Conservation (phyloP, 176 grass and related monocot species). For the Dendrocalamus sinicus region DNA sequence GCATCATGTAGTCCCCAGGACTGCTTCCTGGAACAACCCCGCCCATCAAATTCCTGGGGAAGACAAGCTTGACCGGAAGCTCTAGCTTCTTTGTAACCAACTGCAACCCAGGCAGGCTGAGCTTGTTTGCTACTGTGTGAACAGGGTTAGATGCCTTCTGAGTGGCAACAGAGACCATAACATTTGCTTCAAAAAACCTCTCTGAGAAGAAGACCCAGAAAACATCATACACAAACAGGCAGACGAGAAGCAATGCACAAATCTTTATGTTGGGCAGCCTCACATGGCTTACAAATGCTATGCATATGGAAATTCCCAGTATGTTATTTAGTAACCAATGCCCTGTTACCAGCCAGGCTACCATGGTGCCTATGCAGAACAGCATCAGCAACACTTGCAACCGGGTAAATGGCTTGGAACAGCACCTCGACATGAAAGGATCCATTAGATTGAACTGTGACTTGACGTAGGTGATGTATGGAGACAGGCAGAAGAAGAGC, state of each 20-base stretch:
- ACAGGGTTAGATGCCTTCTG: slow-evolving; percentile 98
- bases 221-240: slow-evolving; percentile 93
- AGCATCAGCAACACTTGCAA: slow-evolving; percentile 64
- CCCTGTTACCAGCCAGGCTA: slow-evolving; percentile 81
- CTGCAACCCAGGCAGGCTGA: slow-evolving; percentile 87
- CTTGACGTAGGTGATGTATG: slow-evolving; percentile 60
- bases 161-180: slow-evolving; percentile 98
- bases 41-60: slow-evolving; percentile 93
- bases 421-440: slow-evolving; percentile 78
- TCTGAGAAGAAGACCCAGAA: slow-evolving; percentile 99
- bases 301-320: slow-evolving; percentile 87
- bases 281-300: slow-evolving; percentile 96
- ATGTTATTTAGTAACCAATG: slow-evolving; percentile 95
- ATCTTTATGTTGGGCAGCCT: slow-evolving; percentile 97
- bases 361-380: slow-evolving; percentile 63
- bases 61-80: slow-evolving; percentile 94
- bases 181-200: slow-evolving; percentile 95
- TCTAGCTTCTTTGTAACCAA: slow-evolving; percentile 92
- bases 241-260: slow-evolving; percentile 77
- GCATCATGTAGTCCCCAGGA: slow-evolving; percentile 93
- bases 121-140: slow-evolving; percentile 82
- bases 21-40: slow-evolving; percentile 72
- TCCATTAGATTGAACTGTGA: slow-evolving; percentile 58
- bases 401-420: slow-evolving; percentile 82
- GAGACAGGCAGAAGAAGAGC: slow-evolving; percentile 88